phyloP scores from a whole-genome alignment of 345 rosid species.

The Psidium friedrichsthalianum region DNA sequence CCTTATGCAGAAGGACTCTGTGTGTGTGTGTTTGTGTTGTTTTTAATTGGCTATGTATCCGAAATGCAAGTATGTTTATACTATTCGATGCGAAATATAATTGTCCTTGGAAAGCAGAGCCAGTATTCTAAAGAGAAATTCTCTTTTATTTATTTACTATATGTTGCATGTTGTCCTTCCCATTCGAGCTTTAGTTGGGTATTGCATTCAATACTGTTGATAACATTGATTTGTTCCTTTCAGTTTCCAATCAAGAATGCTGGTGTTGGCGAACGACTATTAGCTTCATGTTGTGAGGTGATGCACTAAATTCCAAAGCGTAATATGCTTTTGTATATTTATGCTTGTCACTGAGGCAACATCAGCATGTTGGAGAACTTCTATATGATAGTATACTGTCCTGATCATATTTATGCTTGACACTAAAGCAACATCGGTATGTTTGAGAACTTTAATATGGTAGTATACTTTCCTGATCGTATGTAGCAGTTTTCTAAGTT shows the following conservation, averaged over 20 bases:
- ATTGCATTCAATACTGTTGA: neutral
- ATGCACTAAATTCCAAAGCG: neutral
- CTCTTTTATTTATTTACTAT: neutral
- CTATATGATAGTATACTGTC: neutral
- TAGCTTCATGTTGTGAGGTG: slow-evolving; percentile 82
- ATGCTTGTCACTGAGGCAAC: neutral
- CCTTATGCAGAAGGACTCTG: neutral
- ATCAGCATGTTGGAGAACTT: neutral
- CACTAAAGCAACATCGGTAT: neutral
- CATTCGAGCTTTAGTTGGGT: neutral
- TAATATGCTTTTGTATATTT: neutral
- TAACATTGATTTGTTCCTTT: slow-evolving; percentile 6
- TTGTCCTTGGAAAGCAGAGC: neutral
- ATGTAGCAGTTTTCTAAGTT: neutral
- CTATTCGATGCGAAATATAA: neutral
- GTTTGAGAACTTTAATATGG: neutral
- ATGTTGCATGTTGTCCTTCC: neutral
- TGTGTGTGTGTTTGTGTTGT: neutral
- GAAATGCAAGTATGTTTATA: neutral
- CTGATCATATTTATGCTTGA: neutral
- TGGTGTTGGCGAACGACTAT: slow-evolving; percentile 61
- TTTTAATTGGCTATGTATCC: neutral
- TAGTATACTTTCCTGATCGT: neutral
- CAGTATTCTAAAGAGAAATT: neutral
- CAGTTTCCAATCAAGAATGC: slow-evolving; percentile 29